Evolutionary conservation across 2,329 filamentous ascomycete genomes (phyloP).

Genomic region (Calonectria ilicicola): DNA sequence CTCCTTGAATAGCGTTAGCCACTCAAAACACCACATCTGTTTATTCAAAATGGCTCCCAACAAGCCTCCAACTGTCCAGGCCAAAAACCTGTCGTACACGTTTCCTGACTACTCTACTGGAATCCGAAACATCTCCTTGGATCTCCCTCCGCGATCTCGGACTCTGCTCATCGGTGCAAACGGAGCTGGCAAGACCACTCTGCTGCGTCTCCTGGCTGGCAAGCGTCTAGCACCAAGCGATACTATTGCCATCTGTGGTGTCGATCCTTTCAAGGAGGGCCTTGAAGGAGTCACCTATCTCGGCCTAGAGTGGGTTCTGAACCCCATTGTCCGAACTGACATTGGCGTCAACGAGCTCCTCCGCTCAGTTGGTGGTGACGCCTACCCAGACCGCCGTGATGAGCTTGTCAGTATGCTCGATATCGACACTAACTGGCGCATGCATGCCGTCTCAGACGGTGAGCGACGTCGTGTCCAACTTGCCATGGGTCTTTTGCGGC

Average conservation of each 20-base stretch:
- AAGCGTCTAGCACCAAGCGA: slow-evolving; percentile 88
- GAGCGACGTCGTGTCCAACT: slow-evolving; percentile 93
- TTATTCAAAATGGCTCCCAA: slow-evolving; percentile 44
- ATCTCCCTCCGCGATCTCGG: slow-evolving; percentile 84
- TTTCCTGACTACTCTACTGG: slow-evolving; percentile 90
- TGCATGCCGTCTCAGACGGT: slow-evolving; percentile 95
- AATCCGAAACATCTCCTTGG: slow-evolving; percentile 77
- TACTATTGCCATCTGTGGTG: slow-evolving; percentile 81
- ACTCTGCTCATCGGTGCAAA: slow-evolving; percentile 96
- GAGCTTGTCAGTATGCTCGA: slow-evolving; percentile 90
- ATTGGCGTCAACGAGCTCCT: slow-evolving; percentile 92
- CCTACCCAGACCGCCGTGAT: slow-evolving; percentile 84
- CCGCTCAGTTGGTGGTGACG: slow-evolving; percentile 85
- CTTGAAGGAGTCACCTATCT: slow-evolving; percentile 97
- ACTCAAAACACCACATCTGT: neutral
- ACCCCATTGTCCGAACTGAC: slow-evolving; percentile 94
- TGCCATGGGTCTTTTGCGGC: slow-evolving; percentile 92
- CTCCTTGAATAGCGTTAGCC: slow-evolving; percentile 11
- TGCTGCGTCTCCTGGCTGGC: slow-evolving; percentile 92
- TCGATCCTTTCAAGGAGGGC: slow-evolving; percentile 91
- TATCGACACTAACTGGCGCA: slow-evolving; percentile 91
- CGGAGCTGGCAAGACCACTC: slow-evolving; percentile 96
- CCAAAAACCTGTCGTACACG: slow-evolving; percentile 84
- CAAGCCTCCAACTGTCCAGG: slow-evolving; percentile 72
- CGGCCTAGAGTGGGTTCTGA: slow-evolving; percentile 97